Evolutionary conservation across 768 basidiomycete genomes (phyloP).

Genomic region (Calocybe gangraenosa): DNA sequence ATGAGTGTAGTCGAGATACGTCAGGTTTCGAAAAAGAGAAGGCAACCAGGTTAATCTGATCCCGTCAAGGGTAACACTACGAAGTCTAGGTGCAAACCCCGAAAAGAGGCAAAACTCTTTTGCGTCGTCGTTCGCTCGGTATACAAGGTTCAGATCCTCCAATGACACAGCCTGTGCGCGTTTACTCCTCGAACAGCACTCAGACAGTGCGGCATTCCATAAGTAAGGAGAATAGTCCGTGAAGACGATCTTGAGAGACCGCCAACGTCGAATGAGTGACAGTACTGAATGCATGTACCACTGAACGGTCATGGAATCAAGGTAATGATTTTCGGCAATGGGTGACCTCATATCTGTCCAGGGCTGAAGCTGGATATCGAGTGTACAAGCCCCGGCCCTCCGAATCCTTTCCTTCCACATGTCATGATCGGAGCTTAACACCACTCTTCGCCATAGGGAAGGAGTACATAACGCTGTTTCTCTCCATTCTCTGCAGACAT

Average conservation of each 20-base stretch:
- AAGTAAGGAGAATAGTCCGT: conserved; percentile 54
- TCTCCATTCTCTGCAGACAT: conserved; percentile 67
- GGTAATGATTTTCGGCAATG: conserved; percentile 24
- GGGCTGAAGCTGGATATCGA: conserved; percentile 53
- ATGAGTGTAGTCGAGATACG: conserved; percentile 66
- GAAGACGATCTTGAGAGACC: conserved; percentile 59
- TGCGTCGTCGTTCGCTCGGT: conserved; percentile 65
- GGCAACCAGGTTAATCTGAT: conserved; percentile 61
- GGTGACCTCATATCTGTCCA: conserved; percentile 23
- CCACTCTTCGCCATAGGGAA: conserved; percentile 60
- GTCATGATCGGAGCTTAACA: conserved; percentile 38
- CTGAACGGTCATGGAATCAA: conserved; percentile 47
- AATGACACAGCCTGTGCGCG: conserved; percentile 37
- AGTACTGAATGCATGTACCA: conserved; percentile 57
- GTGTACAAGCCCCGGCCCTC: conserved; percentile 55
- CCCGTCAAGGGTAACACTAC: conserved; percentile 56
- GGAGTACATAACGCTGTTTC: conserved; percentile 56
- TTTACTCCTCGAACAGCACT: conserved; percentile 36
- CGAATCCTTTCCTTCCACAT: conserved; percentile 64
- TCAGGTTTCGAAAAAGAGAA: conserved; percentile 57
- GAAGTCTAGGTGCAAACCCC: conserved; percentile 54
- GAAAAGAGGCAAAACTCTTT: conserved; percentile 64
- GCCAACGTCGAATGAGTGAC: conserved; percentile 51
- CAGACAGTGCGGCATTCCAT: conserved; percentile 65
- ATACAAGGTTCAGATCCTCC: conserved; percentile 53